These are phyloP conservation scores for Vanrija humicola DNA, from an alignment of 1,284 basidiomycete species.

Conservation along the genomic window DNA sequence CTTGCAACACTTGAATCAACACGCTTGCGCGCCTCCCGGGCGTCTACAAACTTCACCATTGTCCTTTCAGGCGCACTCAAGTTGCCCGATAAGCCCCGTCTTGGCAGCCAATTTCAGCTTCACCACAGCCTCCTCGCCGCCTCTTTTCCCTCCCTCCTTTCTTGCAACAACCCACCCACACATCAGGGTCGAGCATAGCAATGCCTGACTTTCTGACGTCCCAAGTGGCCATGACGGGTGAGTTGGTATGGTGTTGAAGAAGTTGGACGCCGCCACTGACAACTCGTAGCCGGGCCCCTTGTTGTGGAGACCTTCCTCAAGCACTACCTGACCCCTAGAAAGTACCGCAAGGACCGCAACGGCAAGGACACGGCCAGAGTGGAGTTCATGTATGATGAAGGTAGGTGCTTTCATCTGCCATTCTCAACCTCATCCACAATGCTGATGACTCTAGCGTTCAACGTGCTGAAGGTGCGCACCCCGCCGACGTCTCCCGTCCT, in stretches of 20 bases:
- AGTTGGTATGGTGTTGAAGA: not conserved
- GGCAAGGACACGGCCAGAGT: conserved; percentile 60
- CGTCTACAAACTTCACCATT: too few species aligned
- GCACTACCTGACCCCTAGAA: conserved; percentile 66
- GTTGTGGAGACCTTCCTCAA: conserved; percentile 73
- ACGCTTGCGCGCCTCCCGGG: too few species aligned
- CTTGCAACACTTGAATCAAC: too few species aligned
- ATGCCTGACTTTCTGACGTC: conserved; percentile 43
- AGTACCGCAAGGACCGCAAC: conserved; percentile 42
- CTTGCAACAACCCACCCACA: too few species aligned
- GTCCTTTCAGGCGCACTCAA: too few species aligned
- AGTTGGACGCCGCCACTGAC: not conserved
- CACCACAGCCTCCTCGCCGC: too few species aligned
- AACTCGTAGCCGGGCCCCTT: conserved; percentile 59
- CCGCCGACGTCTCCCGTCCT: not conserved
- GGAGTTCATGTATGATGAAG: conserved; percentile 75
- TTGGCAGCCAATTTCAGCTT: too few species aligned
- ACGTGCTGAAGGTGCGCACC: conserved; percentile 64
- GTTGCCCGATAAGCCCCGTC: too few species aligned
- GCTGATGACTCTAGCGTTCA: conserved; percentile 56
- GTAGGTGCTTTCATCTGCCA: conserved; percentile 24
- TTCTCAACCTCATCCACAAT: not conserved
- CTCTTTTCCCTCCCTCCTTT: too few species aligned
- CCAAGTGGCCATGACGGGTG: conserved; percentile 33
- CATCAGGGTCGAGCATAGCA: too few species aligned